Base-by-base conservation (phyloP, 495 filamentous ascomycete species). In the Xylaria acuta region DNA sequence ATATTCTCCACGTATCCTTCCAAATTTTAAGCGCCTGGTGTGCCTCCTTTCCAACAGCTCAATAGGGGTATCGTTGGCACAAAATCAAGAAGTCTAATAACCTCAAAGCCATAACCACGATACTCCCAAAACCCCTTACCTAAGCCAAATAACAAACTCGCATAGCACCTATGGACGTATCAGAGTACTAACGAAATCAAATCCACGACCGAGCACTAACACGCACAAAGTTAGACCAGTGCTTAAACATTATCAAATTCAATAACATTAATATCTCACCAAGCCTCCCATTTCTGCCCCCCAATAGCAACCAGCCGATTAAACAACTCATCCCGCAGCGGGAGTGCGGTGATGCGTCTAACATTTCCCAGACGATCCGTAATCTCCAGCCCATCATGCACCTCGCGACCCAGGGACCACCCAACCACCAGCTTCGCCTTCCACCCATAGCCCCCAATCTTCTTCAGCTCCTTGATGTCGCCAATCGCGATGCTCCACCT, bases 401-500 rank as follows among this genome's bases (percentile, higher is more conserved):
- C 89, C 79, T 95, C 91, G 70, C 91, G 86, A 3, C 90, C 90
- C 67, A 92, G 85, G 3, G 91, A 89, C 92, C 93, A 93, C 14
- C 92, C 93, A n/a, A 95, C 90, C 36, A 95, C 88, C 36, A 96
- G 78, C 82, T 94, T 96, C 11, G 90, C 89, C 82, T 97, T 97
- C 94, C 93, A 97, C 1, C 94, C 94, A 70, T 95, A 84, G 0
- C 94, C 93, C 12, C 93, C 94, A 2, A 94, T 84, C 83, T 97
- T 97, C 80, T 90, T 91, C 64, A 97, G 72, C 75, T 96, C 93
- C 3, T 69, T 71, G 34, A 88, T 84, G 40, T 87, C 86, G 6
- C 82, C 81, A 27, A 91, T 81, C 1, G 86, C 82, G 12, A 87
- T 72, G 5, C 83, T 88, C 86, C 86, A 91, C 3, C 84, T 67